Evolutionary conservation across 176 grass and related monocot species (phyloP).

Genomic region (Musa troglodytarum): DNA sequence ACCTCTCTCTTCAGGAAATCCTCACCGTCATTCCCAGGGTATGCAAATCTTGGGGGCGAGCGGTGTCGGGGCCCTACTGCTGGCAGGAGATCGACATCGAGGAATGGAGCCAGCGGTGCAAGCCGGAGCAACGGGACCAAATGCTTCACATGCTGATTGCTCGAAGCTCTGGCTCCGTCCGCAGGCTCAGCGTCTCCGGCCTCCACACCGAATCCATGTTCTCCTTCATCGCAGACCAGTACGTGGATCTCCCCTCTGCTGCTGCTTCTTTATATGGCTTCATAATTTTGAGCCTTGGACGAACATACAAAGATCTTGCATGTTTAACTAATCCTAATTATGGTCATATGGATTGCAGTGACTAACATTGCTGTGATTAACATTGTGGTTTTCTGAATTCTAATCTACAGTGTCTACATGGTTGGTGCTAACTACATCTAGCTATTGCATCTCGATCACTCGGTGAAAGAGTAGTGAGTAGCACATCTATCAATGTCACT

Average conservation of each 20-base stretch:
- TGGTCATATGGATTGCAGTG: neutral
- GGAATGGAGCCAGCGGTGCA: conserved; percentile 91
- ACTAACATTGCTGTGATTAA: neutral
- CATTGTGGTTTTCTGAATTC: neutral
- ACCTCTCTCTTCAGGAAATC: conserved; percentile 64
- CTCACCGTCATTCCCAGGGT: conserved; percentile 73
- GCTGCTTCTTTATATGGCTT: too few relatives aligned
- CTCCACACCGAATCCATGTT: conserved; percentile 62
- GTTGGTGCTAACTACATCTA: neutral
- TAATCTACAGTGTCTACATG: neutral
- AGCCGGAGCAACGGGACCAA: conserved; percentile 60
- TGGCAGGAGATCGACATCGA: conserved; percentile 98
- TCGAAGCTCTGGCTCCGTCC: conserved; percentile 59
- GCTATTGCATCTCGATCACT: neutral
- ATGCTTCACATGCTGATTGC: conserved; percentile 83
- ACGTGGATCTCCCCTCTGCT: conserved; percentile 16
- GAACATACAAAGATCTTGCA: neutral
- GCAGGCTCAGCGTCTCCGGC: conserved; percentile 66
- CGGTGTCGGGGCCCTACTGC: conserved; percentile 68
- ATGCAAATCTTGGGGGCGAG: conserved; percentile 71
- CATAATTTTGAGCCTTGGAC: too few relatives aligned
- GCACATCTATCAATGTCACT: neutral
- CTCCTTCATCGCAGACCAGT: conserved; percentile 82
- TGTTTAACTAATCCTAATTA: neutral
- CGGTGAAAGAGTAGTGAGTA: neutral